Base-by-base conservation (phyloP, 495 filamentous ascomycete genomes). In the Cenococcum geophilum region DNA sequence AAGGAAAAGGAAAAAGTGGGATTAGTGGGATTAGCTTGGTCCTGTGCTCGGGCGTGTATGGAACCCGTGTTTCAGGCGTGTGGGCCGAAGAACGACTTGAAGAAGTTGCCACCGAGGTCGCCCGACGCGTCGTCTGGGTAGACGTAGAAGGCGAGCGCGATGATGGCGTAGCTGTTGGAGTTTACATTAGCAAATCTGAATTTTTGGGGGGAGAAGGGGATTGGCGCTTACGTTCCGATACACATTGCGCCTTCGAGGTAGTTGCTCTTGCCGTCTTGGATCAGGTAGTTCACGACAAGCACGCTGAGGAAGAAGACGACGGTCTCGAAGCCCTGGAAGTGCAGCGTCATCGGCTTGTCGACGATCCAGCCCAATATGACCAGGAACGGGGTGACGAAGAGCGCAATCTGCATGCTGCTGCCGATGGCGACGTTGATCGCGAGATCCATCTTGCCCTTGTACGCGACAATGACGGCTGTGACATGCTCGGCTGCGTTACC, bases 401-500 rank as follows among this genome's bases (percentile, higher is more conserved):
- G 80, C 4, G 92, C 92, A 69, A 98, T 97, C 74, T 98, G 92
- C 77, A 98, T 85, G 71, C 87, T 89, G 68, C 86, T 90, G 36
- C 92, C 92, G 62, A 98, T 91, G 9, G 92, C 93, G 22, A 97
- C 92, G 18, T 89, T 88, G 75, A 98, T 89, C 18, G 92, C 92
- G 16, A 98, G 80, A 67, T 97, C 91, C 93, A 97, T 98, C 81
- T 98, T 98, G 74, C 95, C 81, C 76, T 95, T 95, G 68, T 86
- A 82, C 0, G 93, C 89, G 43, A 97, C 92, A 32, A 97, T 86
- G 42, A 91, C 86, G 12, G 93, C 93, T 8, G 93, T 97, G 42
- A 95, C 92, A 72, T 98, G 93, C 75, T 98, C 93, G 9, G 93
- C 93, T 1, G 93, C 93, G 69, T 98, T 98, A 60, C 93, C 93